Conservation (phyloP, 2,329 filamentous ascomycete species). For the Alternaria consortialis region DNA sequence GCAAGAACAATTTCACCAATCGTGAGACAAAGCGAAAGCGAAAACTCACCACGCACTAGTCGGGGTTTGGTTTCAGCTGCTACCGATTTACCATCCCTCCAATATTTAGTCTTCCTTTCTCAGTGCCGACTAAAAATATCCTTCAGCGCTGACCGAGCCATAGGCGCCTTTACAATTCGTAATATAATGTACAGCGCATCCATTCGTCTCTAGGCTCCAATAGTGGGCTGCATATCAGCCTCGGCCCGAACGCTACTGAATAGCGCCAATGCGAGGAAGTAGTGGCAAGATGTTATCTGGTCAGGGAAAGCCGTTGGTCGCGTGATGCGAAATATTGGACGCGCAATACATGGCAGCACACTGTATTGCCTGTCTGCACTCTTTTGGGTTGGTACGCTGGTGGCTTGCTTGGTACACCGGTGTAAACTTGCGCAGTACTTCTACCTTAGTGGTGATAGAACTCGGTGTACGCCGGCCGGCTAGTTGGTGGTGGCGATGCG, state of each 20-base stretch:
- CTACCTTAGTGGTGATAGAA: background rate
- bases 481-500: background rate
- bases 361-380: constrained; percentile 4
- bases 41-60: background rate
- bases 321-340: constrained; percentile 11
- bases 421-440: background rate
- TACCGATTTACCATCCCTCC: background rate
- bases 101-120: background rate
- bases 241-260: background rate
- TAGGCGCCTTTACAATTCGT: background rate
- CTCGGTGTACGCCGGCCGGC: background rate
- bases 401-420: background rate
- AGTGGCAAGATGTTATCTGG: background rate
- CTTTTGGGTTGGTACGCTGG: background rate
- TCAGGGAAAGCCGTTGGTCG: background rate
- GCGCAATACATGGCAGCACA: constrained; percentile 13
- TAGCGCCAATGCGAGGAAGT: background rate
- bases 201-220: background rate
- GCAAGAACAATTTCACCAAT: background rate
- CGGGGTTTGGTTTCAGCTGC: background rate
- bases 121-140: background rate
- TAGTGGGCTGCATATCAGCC: background rate
- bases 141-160: background rate
- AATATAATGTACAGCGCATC: background rate
- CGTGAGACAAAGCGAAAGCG: background rate